phyloP scores from a whole-genome alignment of 2,329 filamentous ascomycete species.

The Aspergillus udagawae region DNA sequence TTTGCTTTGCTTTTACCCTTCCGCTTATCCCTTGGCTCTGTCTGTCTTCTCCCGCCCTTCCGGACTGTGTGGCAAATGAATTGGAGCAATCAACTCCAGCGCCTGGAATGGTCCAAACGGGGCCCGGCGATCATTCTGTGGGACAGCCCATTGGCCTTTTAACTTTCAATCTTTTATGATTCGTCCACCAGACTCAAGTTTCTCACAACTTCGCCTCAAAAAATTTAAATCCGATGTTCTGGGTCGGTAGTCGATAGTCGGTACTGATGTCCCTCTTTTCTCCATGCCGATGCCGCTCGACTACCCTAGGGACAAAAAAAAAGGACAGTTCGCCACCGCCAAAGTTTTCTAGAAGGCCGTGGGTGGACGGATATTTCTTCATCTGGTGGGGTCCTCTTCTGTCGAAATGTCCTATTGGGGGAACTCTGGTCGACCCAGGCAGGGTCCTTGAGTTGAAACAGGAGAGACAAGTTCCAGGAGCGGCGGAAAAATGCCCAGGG shows the following conservation, averaged over 20 bases:
- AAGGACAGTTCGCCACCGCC: background rate
- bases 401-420: background rate
- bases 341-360: background rate
- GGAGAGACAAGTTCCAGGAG: background rate
- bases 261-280: background rate
- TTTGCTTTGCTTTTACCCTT: background rate
- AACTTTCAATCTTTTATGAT: conserved; percentile 1
- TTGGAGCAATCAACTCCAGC: background rate
- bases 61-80: conserved; percentile 6
- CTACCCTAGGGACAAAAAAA: background rate
- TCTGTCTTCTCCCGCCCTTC: background rate
- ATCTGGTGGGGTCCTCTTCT: background rate
- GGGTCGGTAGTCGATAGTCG: background rate
- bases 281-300: background rate
- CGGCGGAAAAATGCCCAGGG: background rate
- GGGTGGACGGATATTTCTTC: background rate
- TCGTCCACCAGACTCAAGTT: conserved; percentile 3
- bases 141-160: conserved; percentile 5
- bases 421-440: background rate
- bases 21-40: background rate
- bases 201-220: background rate
- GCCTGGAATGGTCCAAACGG: conserved; percentile 1
- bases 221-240: background rate
- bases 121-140: conserved; percentile 11
- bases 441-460: background rate